Evolutionary conservation across 352 stramenopile genomes (phyloP).

Genomic region (Phytopythium aichiense): DNA sequence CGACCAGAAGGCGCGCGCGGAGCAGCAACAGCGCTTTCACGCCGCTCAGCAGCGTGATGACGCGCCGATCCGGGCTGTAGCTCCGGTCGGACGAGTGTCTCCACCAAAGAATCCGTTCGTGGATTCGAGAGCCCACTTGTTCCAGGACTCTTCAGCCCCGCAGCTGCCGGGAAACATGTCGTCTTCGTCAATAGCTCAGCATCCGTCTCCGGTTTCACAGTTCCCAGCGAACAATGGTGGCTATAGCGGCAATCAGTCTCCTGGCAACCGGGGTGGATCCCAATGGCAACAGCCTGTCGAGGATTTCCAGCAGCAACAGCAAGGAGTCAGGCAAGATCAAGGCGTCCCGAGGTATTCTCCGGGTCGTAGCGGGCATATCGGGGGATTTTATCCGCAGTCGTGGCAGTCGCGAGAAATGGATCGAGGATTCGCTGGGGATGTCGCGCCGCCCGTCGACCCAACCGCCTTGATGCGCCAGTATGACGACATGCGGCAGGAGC

Average conservation of each 20-base stretch:
- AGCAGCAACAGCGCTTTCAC: constrained; percentile 32
- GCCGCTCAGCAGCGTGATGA: not conserved
- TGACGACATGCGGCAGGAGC: constrained; percentile 47
- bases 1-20: constrained; percentile 28
- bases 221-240: not conserved
- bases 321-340: not conserved
- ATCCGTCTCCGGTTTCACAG: constrained; percentile 1
- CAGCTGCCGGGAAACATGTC: constrained; percentile 1
- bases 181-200: constrained; percentile 4
- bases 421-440: not conserved
- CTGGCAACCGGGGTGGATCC: not conserved
- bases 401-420: not conserved
- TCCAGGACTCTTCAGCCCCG: constrained; percentile 28
- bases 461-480: constrained; percentile 38
- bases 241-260: constrained; percentile 1
- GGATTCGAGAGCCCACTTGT: constrained; percentile 50
- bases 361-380: not conserved
- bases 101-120: constrained; percentile 38
- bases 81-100: constrained; percentile 3
- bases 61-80: not conserved
- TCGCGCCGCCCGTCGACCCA: constrained; percentile 11
- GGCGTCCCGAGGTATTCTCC: not conserved
- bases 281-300: constrained; percentile 2
- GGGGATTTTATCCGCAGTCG: not conserved
- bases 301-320: constrained; percentile 1